Base-by-base conservation (phyloP, 1,284 basidiomycete genomes). In the Sphaerobolus stellatus region DNA sequence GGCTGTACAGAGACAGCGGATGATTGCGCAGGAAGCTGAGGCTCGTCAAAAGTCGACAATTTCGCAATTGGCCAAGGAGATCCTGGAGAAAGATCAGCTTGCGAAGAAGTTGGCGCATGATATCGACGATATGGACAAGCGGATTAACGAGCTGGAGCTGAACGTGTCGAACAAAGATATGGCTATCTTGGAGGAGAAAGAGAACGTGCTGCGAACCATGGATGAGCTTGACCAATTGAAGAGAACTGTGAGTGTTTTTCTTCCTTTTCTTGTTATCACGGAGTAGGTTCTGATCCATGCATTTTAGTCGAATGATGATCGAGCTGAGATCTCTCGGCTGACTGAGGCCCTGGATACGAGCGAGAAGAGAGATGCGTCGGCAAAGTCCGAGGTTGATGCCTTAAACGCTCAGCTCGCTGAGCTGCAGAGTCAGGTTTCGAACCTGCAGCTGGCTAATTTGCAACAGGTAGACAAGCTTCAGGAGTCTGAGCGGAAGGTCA, bases 131-230 rank as follows among this genome's bases (percentile, higher is more conserved):
- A n/a, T 36, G 33, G 33, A n/a, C n/a, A n/a, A 11, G 33, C 33
- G n/a, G 11, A n/a, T 36, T 11, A 36, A 36, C n/a, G 33, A 11
- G 11, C 33, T 36, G n/a, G 33, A 36, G 33, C 11, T 11, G 33
- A n/a, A n/a, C n/a, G n/a, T n/a, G n/a, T n/a, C n/a, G n/a, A n/a
- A n/a, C n/a, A n/a, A n/a, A n/a, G n/a, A n/a, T n/a, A n/a, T n/a
- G n/a, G n/a, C n/a, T n/a, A n/a, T n/a, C n/a, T n/a, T n/a, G n/a
- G 47, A 34, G 20, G 47, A 48, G 25, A 30, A 34, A 34, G 47
- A 18, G 6, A 33, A 6, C 20, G 6, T 48, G 14, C 13, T 9
- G 27, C 47, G 20, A 5, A 13, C 14, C 14, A 48, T 8, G 22
- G 28, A 48, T 6, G 47, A 30, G 20, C 8, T 48, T 16, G 47